Percentiles rank a stretch among this genome's conserved stretches.
Evolutionary conservation across 805 yeast species (phyloP).

Genomic region (Ogataea minuta): DNA sequence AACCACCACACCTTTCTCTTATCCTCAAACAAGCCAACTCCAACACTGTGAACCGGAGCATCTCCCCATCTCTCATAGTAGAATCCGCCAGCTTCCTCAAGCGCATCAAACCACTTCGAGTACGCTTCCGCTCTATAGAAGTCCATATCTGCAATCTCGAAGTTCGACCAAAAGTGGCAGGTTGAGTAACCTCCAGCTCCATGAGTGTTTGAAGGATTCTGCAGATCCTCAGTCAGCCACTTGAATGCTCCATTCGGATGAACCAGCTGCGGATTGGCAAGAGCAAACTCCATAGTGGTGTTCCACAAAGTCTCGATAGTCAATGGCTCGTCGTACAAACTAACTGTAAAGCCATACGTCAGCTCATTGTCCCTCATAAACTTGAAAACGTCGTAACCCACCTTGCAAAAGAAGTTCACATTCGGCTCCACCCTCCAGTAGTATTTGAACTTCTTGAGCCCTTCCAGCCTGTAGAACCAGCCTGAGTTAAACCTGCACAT

Average conservation of each 20-base stretch:
- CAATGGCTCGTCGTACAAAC: slow-evolving; percentile 58
- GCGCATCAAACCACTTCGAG: slow-evolving; percentile 58
- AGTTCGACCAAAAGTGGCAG: slow-evolving; percentile 88
- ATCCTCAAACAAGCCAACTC: slow-evolving; percentile 47
- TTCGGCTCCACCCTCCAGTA: slow-evolving; percentile 95
- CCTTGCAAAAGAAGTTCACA: slow-evolving; percentile 69
- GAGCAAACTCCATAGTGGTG: slow-evolving; percentile 61
- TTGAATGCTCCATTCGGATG: slow-evolving; percentile 62
- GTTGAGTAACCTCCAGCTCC: slow-evolving; percentile 60
- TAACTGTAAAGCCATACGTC: slow-evolving; percentile 73
- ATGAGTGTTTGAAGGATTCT: slow-evolving; percentile 45
- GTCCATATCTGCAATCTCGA: slow-evolving; percentile 74
- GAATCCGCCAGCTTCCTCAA: slow-evolving; percentile 75
- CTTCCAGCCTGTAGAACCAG: slow-evolving; percentile 71
- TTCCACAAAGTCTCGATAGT: slow-evolving; percentile 81
- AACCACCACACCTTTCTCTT: slow-evolving; percentile 49
- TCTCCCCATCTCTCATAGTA: slow-evolving; percentile 72
- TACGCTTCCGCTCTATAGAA: slow-evolving; percentile 75
- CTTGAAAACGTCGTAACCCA: slow-evolving; percentile 76
- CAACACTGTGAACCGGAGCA: slow-evolving; percentile 54
- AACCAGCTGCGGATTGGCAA: slow-evolving; percentile 55
- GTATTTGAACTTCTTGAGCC: slow-evolving; percentile 69
- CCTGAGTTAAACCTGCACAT: slow-evolving; percentile 91
- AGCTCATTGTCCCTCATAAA: slow-evolving; percentile 74
- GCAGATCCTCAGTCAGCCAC: slow-evolving; percentile 73